These are phyloP conservation scores for Alternaria alternata DNA, from an alignment of 2,329 filamentous ascomycete genomes.

Conservation along the genomic window DNA sequence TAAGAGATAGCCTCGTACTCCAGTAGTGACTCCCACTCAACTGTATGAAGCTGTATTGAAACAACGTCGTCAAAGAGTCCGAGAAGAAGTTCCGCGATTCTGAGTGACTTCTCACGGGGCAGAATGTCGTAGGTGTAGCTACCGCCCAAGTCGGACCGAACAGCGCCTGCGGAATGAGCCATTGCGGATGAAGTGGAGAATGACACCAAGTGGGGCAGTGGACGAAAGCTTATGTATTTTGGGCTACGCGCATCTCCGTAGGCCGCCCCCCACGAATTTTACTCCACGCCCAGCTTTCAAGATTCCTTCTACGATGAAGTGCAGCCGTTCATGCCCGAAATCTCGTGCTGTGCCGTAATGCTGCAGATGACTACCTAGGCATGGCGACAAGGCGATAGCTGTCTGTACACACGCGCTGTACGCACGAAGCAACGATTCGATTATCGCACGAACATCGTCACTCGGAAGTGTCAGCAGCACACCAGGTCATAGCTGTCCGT, in stretches of 20 bases:
- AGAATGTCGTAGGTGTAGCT: background rate
- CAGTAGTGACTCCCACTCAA: background rate
- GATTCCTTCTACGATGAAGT: background rate
- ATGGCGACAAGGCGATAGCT: too few species aligned
- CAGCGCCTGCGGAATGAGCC: background rate
- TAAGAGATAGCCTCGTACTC: background rate
- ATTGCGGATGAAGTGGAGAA: background rate
- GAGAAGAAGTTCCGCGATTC: background rate
- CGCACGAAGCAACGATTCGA: too few species aligned
- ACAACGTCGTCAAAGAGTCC: background rate
- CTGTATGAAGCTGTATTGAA: fast-evolving
- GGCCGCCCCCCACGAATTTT: background rate
- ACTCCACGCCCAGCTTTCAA: background rate
- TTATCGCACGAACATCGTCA: too few species aligned
- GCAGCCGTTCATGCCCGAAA: fast-evolving
- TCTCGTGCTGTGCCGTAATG: too few species aligned
- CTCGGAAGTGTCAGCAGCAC: background rate
- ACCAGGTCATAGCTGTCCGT: background rate
- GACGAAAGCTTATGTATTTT: background rate
- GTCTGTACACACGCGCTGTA: too few species aligned
- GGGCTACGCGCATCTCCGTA: background rate
- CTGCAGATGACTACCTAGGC: too few species aligned
- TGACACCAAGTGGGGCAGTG: background rate
- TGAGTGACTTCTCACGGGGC: background rate
- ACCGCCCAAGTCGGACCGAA: background rate